Conservation (phyloP, 352 stramenopile genomes). For the Globisporangium orthogonon region DNA sequence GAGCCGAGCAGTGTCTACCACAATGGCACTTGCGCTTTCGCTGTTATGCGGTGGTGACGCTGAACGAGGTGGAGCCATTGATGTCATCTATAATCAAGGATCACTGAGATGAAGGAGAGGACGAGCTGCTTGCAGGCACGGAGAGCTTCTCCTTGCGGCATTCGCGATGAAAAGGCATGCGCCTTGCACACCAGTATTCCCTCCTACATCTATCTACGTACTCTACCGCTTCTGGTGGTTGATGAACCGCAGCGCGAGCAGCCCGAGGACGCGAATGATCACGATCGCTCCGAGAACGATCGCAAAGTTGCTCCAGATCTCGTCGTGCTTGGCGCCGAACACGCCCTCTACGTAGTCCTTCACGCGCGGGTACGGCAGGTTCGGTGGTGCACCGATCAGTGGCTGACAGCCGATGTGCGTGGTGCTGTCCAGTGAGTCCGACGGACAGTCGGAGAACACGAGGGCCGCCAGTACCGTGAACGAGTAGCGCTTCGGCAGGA, state of each 20-base stretch:
- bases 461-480: conserved; percentile 18
- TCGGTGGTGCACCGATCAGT: conserved; percentile 35
- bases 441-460: conserved; percentile 24
- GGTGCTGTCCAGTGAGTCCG: conserved; percentile 8
- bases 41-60: too few species aligned
- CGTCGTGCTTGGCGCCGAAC: conserved; percentile 44
- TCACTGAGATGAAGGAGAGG: too few species aligned
- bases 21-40: too few species aligned
- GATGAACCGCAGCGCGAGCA: conserved; percentile 20
- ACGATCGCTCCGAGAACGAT: conserved; percentile 44
- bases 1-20: too few species aligned
- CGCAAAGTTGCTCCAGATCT: conserved; percentile 32
- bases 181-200: too few species aligned
- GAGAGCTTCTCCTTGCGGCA: too few species aligned
- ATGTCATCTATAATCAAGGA: too few species aligned
- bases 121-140: too few species aligned
- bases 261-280: conserved; percentile 39
- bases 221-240: conserved; percentile 16
- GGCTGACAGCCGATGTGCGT: conserved; percentile 43
- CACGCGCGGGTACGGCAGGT: conserved; percentile 32
- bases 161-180: too few species aligned
- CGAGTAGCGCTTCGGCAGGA: conserved; percentile 26
- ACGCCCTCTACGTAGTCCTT: conserved; percentile 50
- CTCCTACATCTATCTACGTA: too few species aligned
- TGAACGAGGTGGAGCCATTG: too few species aligned